Conservation (phyloP, 345 rosid genomes). For the Eucalyptus cloeziana region DNA sequence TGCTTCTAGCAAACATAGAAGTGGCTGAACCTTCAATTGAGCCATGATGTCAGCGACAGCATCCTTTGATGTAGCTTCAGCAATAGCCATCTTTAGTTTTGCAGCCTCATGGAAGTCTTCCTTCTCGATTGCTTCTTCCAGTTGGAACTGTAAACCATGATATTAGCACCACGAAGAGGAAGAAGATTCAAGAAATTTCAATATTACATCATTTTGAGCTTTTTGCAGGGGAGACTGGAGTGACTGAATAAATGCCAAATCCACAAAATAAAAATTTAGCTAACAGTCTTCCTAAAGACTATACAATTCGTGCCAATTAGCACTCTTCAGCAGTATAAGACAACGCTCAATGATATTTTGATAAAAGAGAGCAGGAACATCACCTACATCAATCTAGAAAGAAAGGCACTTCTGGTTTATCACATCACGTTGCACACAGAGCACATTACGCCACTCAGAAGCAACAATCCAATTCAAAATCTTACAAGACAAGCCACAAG, state of each 20-base stretch:
- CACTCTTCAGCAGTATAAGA: neutral
- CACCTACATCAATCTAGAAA: neutral
- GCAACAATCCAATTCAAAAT: neutral
- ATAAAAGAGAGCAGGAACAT: neutral
- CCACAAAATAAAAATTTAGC: neutral
- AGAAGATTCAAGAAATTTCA: neutral
- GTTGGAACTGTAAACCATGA: slow-evolving; percentile 54
- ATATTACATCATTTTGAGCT: neutral
- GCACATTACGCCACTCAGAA: neutral
- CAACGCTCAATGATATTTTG: neutral
- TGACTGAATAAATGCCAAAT: neutral
- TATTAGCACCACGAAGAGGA: neutral
- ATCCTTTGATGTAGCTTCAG: slow-evolving; percentile 61
- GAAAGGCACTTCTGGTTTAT: neutral
- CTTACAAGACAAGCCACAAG: neutral
- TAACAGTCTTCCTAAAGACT: neutral
- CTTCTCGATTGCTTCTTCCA: slow-evolving; percentile 79
- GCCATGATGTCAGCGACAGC: slow-evolving; percentile 68
- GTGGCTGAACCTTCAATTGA: slow-evolving; percentile 49
- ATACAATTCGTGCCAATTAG: neutral
- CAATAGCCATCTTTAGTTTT: slow-evolving; percentile 58
- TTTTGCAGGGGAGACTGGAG: neutral
- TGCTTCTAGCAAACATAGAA: neutral
- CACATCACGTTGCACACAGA: neutral
- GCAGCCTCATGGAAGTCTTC: slow-evolving; percentile 90